Conservation (phyloP, 768 basidiomycete genomes). For the Ramaria sp. region DNA sequence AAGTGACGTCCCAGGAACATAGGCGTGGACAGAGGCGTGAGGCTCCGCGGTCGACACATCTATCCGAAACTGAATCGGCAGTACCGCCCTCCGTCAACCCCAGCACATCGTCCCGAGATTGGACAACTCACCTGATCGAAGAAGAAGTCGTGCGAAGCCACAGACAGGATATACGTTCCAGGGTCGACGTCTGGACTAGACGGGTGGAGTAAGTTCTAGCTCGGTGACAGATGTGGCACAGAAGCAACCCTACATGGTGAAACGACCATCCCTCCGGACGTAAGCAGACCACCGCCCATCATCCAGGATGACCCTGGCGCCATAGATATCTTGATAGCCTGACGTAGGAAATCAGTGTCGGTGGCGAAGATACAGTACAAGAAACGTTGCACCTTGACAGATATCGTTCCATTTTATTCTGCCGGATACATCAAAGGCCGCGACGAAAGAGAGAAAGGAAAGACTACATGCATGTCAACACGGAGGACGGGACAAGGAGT, state of each 20-base stretch:
- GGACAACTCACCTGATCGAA: constrained; percentile 52
- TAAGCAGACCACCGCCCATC: constrained; percentile 39
- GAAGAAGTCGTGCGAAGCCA: constrained; percentile 49
- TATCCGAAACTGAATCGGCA: constrained; percentile 44
- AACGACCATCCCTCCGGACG: constrained; percentile 46
- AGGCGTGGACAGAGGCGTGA: constrained; percentile 45
- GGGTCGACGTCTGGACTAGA: constrained; percentile 53
- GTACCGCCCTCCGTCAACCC: constrained; percentile 8
- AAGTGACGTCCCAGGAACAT: constrained; percentile 58
- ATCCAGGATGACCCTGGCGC: constrained; percentile 48
- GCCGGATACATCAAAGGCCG: constrained; percentile 49
- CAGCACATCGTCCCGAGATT: not conserved
- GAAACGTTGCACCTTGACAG: constrained; percentile 38
- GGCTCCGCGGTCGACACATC: constrained; percentile 41
- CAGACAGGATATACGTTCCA: constrained; percentile 61
- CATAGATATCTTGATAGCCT: constrained; percentile 13
- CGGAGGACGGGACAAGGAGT: not conserved
- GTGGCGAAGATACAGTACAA: not conserved
- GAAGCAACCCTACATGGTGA: constrained; percentile 45
- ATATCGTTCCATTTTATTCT: constrained; percentile 61
- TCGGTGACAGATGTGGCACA: not conserved
- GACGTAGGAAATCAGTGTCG: constrained; percentile 9
- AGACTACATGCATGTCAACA: not conserved
- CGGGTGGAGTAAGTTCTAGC: not conserved
- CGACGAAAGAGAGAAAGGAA: constrained; percentile 14